phyloP scores from a whole-genome alignment of 257 asterid genomes.

The Petrea volubilis region DNA sequence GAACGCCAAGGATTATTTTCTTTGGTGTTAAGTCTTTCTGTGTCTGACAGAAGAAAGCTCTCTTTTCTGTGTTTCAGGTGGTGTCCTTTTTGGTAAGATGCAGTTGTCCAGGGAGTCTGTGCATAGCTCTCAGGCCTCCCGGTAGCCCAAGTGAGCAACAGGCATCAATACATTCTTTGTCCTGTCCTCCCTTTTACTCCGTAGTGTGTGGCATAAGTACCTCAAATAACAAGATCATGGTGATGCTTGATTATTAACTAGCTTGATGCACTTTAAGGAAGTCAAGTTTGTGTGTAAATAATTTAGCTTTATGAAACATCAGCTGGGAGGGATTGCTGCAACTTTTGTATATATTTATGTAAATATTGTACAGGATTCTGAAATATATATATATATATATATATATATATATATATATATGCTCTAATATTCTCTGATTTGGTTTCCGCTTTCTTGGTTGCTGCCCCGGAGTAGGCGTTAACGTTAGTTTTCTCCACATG shows the following conservation, averaged over 20 bases:
- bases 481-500: neutral
- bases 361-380: constrained; percentile 25
- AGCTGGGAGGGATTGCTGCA: neutral
- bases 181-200: neutral
- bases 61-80: constrained; percentile 60
- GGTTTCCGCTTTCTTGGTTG: neutral
- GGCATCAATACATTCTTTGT: neutral
- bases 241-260: neutral
- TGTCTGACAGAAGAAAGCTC: constrained; percentile 11
- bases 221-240: neutral
- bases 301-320: neutral
- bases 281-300: constrained; percentile 18
- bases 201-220: neutral
- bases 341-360: constrained; percentile 7
- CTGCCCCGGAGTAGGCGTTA: too few species aligned
- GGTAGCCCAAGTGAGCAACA: neutral
- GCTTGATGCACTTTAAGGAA: neutral
- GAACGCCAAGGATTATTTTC: too few species aligned
- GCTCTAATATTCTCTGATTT: neutral
- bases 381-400: too few species aligned
- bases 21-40: neutral
- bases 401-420: neutral
- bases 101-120: neutral
- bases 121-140: too few species aligned
- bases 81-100: constrained; percentile 95